These are phyloP conservation scores for Pseudotulostoma volvatum DNA, from an alignment of 495 filamentous ascomycete genomes.

Conservation along the genomic window DNA sequence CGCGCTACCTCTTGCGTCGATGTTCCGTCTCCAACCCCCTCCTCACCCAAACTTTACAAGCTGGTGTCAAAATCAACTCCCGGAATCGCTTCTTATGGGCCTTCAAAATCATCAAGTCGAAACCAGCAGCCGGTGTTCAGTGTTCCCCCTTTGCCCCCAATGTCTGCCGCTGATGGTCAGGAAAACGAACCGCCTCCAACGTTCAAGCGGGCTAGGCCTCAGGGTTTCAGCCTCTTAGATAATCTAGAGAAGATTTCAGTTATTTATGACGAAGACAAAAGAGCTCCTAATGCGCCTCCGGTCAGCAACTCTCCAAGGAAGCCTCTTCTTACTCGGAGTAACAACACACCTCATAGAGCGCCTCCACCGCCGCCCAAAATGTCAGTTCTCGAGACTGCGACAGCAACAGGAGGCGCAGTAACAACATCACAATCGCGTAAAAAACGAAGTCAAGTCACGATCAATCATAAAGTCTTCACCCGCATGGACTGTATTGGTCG, in stretches of 20 bases:
- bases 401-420: constrained; percentile 62
- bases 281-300: constrained; percentile 24
- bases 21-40: constrained; percentile 21
- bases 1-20: constrained; percentile 13
- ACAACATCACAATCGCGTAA: constrained; percentile 51
- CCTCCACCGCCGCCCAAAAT: constrained; percentile 86
- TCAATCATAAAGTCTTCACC: constrained; percentile 85
- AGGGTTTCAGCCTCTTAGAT: constrained; percentile 37
- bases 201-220: constrained; percentile 53
- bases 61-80: constrained; percentile 28
- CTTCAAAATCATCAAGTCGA: constrained; percentile 21
- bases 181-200: constrained; percentile 69
- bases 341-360: constrained; percentile 70
- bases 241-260: constrained; percentile 41
- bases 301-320: constrained; percentile 45
- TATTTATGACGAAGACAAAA: constrained; percentile 32
- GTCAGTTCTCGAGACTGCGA: constrained; percentile 84
- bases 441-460: constrained; percentile 60
- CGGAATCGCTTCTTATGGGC: constrained; percentile 21
- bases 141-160: constrained; percentile 40
- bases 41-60: constrained; percentile 25
- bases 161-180: constrained; percentile 51
- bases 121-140: constrained; percentile 44
- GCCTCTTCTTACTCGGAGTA: constrained; percentile 52
- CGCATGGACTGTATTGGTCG: constrained; percentile 79